phyloP scores from a whole-genome alignment of 106 monocot species.

The Amphibolis antarctica region DNA sequence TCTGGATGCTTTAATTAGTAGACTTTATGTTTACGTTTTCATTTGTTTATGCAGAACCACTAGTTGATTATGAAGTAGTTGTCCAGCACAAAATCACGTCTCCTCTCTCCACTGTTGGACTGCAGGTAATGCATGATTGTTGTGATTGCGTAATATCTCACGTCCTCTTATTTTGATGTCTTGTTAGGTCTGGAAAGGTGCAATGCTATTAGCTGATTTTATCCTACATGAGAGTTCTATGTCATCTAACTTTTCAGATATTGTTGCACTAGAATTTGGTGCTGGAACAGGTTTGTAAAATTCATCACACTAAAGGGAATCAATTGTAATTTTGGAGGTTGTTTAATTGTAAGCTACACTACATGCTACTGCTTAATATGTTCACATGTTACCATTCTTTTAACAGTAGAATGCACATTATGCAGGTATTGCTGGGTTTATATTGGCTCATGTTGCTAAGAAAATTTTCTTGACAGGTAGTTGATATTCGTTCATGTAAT shows the following conservation, averaged over 20 bases:
- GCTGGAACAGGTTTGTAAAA: slow-evolving; percentile 68
- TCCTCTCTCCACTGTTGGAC: slow-evolving; percentile 65
- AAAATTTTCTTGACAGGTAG: slow-evolving; percentile 59
- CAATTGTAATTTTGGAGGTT: not conserved
- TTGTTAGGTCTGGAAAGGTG: slow-evolving; percentile 84
- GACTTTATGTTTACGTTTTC: too few relatives aligned
- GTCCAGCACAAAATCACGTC: slow-evolving; percentile 78
- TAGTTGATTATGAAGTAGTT: slow-evolving; percentile 24
- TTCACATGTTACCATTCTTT: not conserved
- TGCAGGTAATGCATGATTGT: slow-evolving; percentile 42
- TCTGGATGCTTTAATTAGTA: too few relatives aligned
- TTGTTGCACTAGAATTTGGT: slow-evolving; percentile 79
- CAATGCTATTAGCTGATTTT: slow-evolving; percentile 66
- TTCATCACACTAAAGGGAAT: not conserved
- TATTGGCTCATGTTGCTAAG: slow-evolving; percentile 51
- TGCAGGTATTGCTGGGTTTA: slow-evolving; percentile 67
- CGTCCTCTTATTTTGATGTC: not conserved
- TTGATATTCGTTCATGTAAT: slow-evolving; percentile 2
- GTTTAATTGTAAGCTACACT: too few relatives aligned
- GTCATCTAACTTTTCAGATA: slow-evolving; percentile 48
- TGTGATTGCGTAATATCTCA: not conserved
- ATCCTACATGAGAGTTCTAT: slow-evolving; percentile 51
- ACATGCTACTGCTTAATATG: too few relatives aligned
- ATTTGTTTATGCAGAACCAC: slow-evolving; percentile 26
- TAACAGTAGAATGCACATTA: not conserved